These are phyloP conservation scores for Mortierella sp. DNA, from an alignment of 371 early-diverging fungal genomes.

Conservation along the genomic window DNA sequence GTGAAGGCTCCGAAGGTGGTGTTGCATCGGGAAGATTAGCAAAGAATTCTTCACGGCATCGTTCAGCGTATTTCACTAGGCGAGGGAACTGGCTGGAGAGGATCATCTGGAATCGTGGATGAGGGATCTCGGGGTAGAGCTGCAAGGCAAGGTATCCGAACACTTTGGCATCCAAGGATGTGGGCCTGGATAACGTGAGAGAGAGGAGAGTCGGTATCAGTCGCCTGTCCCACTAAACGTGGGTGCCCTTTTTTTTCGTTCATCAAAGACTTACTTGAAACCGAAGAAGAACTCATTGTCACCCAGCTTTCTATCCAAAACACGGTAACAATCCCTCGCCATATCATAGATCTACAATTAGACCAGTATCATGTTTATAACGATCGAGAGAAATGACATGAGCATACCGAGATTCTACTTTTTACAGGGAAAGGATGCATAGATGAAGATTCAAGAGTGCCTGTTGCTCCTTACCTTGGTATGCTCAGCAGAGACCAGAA, in stretches of 20 bases:
- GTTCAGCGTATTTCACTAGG: conserved; percentile 67
- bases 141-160: conserved; percentile 78
- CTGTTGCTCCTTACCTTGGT: conserved; percentile 33
- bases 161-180: conserved; percentile 72
- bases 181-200: conserved; percentile 52
- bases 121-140: conserved; percentile 71
- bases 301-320: conserved; percentile 66
- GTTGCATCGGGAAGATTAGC: conserved; percentile 36
- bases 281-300: conserved; percentile 77
- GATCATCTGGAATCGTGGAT: conserved; percentile 68
- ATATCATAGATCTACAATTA: conserved; percentile 69
- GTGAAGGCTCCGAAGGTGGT: conserved; percentile 57
- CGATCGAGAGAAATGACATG: too few relatives aligned
- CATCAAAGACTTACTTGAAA: conserved; percentile 52
- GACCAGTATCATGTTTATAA: too few relatives aligned
- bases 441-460: too few relatives aligned
- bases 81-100: conserved; percentile 67
- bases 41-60: conserved; percentile 55
- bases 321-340: conserved; percentile 65
- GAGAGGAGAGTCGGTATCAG: not conserved
- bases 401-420: too few relatives aligned
- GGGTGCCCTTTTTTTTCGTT: not conserved
- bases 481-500: conserved; percentile 18
- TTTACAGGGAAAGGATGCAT: too few relatives aligned
- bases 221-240: not conserved